Conservation (phyloP, 345 rosid genomes). For the Acer saccharum region DNA sequence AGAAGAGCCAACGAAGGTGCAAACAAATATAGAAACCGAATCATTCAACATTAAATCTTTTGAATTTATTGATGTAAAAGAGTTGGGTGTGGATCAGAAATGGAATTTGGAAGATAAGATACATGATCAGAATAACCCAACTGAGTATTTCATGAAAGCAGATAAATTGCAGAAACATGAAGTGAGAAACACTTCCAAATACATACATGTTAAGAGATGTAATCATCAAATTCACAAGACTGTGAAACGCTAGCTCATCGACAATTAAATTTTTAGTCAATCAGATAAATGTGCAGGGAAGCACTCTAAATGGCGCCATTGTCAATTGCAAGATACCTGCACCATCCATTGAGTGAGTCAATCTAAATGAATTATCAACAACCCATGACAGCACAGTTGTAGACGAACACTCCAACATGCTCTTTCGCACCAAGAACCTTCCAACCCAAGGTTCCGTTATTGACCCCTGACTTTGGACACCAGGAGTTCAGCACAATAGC, state of each 20-base stretch:
- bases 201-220: conserved; percentile 16
- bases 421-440: conserved; percentile 76
- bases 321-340: conserved; percentile 32
- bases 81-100: conserved; percentile 25
- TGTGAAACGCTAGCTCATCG: conserved; percentile 25
- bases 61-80: conserved; percentile 16
- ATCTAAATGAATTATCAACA: conserved; percentile 51
- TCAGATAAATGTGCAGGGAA: conserved; percentile 33
- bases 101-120: conserved; percentile 13
- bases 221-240: conserved; percentile 19
- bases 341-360: conserved; percentile 26
- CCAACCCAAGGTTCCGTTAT: conserved; percentile 70
- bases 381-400: conserved; percentile 87
- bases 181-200: conserved; percentile 13
- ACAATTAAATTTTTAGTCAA: conserved; percentile 33
- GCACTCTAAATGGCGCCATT: conserved; percentile 36
- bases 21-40: not conserved
- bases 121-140: conserved; percentile 15
- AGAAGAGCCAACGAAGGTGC: not conserved
- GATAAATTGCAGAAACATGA: conserved; percentile 21
- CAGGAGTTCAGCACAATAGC: conserved; percentile 73
- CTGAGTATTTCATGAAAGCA: conserved; percentile 22
- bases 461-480: conserved; percentile 65
- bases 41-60: conserved; percentile 10
- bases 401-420: conserved; percentile 76